Evolutionary conservation across 768 basidiomycete species (phyloP), one percentile per base, ranked within the genome.

Genomic region (Tubosaeta sp.): DNA sequence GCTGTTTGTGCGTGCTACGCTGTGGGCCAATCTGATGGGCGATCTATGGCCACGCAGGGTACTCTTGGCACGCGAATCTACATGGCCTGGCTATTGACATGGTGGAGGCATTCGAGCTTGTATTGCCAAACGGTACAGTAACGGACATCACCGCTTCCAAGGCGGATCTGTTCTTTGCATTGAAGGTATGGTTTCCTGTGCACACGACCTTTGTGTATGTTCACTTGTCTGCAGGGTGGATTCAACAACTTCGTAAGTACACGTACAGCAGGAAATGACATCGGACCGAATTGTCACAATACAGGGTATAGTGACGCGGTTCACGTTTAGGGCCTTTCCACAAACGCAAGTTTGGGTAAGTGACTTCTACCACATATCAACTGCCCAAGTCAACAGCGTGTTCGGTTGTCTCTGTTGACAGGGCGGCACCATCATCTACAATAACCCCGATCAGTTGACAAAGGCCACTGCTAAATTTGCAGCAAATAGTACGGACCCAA

Each of bases 31-130:
- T 42, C 43, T 47, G 36, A 61, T 39, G 40, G 51, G 24, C 34
- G 14, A 46, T 39, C 44, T 18, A 46, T 58, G 51, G 40, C 19
- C 11, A 31, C 24, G 54, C 8, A 78, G 84, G 84, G 3, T 86
- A 82, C 57, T 84, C 84, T 12, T 86, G 77, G 79, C 71, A 75
- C 53, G 78, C 80, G 1, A 85, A 85, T 58, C 79, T 81, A 52
- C 70, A 76, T 57, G 84, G 85, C 5, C 55, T 86, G 34, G 74
- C 80, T 0, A 49, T 75, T 24, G 85, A 86, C 55, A 83, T 69
- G 5, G 71, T 85, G 49, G 65, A 67, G 8, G 76, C 76, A 0
- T 84, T 69, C 57, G 79, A 86, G 53, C 73, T 87, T 7, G 84
- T 85, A 11, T 70, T 79, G 48, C 82, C 83, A 0, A 74, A 75